Evolutionary conservation across 2,329 filamentous ascomycete genomes (phyloP), one percentile per base, ranked within the genome.

Genomic region (Colletotrichum orchidophilum): DNA sequence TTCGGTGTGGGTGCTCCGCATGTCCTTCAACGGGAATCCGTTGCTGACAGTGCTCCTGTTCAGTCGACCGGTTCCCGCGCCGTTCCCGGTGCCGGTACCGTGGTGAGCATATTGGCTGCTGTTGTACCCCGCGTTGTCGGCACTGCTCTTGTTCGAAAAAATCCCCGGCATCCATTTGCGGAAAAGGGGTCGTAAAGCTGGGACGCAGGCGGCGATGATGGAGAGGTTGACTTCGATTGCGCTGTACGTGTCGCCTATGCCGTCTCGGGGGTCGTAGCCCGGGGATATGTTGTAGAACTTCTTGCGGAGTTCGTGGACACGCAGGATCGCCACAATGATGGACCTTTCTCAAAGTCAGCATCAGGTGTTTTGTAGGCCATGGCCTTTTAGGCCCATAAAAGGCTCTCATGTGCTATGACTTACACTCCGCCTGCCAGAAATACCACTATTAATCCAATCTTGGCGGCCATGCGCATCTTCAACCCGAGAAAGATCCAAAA

Each of bases 401-500:
- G 11, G 12, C 9, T 26, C 3, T 2, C 18, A 0, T 27, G 15
- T 7, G 46, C 13, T 15, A 29, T 15, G 5, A 78, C 81, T 79
- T 69, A 82, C 81, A 81, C 63, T 7, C 73, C 75, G 35, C 83
- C 83, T 2, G 83, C 69, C 1, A 80, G 71, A 64, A 85, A 85
- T 3, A 85, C 79, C 7, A 77, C 72, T 42, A 85, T 78, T 5
- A 85, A 71, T 1, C 80, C 82, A 7, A 81, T 73, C 67, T 84
- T 84, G 21, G 79, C 78, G 35, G 76, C 78, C 31, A 73, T 74
- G 3, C 78, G 77, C 75, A 85, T 83, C 35, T 81, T 82, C 11
- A 85, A 76, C 3, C 78, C 78, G 7, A 81, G 63, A 57, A 86
- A 85, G 26, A 85, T 81, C 73, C 78, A 80, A 26, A 84, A 78